phyloP scores from a whole-genome alignment of 1,284 basidiomycete species.

The Trametes polyzona region DNA sequence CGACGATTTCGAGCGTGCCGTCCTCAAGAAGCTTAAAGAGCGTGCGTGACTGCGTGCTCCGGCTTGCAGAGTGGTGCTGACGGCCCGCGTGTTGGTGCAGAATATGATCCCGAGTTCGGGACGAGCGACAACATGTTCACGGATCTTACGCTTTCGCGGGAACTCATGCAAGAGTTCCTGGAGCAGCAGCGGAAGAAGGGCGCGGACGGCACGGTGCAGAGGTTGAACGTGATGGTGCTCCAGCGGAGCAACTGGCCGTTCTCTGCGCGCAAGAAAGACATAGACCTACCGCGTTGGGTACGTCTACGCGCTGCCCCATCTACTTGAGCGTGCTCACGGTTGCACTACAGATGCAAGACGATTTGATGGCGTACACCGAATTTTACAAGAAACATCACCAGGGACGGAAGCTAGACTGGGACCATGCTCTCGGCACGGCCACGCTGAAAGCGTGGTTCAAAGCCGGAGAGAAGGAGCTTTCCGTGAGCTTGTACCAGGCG shows the following conservation, averaged over 20 bases:
- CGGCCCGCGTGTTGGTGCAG: conserved; percentile 39
- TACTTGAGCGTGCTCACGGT: background rate
- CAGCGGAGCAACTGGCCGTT: conserved; percentile 83
- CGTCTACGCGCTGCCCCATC: conserved; percentile 24
- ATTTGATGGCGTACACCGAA: conserved; percentile 60
- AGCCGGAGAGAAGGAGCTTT: conserved; percentile 82
- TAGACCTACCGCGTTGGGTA: conserved; percentile 58
- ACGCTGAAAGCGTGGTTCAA: conserved; percentile 74
- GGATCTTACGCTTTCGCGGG: conserved; percentile 76
- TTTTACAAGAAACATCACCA: conserved; percentile 82
- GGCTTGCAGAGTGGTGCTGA: background rate
- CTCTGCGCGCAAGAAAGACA: conserved; percentile 48
- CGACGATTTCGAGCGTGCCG: conserved; percentile 88
- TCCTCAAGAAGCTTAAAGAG: conserved; percentile 89
- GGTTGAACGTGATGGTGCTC: conserved; percentile 70
- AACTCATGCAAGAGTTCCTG: conserved; percentile 66
- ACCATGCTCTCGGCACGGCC: conserved; percentile 81
- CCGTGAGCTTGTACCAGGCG: conserved; percentile 90
- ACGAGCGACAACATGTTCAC: conserved; percentile 93
- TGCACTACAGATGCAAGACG: conserved; percentile 63
- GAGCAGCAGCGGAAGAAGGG: conserved; percentile 26
- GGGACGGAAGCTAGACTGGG: conserved; percentile 78
- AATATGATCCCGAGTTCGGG: conserved; percentile 87
- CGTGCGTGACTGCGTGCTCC: conserved; percentile 49
- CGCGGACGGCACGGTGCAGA: conserved; percentile 31